Evolutionary conservation across 768 basidiomycete species (phyloP).

Genomic region (Fibroporia radiculosa): DNA sequence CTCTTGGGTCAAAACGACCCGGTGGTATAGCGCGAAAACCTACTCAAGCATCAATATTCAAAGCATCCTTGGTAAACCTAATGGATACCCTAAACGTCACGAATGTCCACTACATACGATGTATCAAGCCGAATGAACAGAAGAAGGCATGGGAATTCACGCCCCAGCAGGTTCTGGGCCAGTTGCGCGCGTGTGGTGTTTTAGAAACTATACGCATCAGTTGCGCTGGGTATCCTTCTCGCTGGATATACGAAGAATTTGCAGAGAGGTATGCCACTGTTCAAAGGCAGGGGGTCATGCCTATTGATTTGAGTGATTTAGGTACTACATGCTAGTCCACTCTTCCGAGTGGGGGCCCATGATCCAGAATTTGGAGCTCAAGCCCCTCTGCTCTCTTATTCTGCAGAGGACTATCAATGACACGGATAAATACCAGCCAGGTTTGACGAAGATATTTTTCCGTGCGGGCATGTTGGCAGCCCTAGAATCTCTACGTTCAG

Average conservation of each 20-base stretch:
- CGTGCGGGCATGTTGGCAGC: slow-evolving; percentile 98
- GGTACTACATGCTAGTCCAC: slow-evolving; percentile 94
- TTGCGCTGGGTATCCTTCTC: slow-evolving; percentile 96
- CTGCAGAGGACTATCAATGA: slow-evolving; percentile 84
- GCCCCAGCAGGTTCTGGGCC: slow-evolving; percentile 90
- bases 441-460: slow-evolving; percentile 98
- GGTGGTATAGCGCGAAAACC: slow-evolving; percentile 80
- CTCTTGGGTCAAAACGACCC: slow-evolving; percentile 46
- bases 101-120: slow-evolving; percentile 98
- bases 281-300: no score
- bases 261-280: slow-evolving; percentile 81
- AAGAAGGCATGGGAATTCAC: slow-evolving; percentile 97
- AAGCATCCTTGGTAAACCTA: slow-evolving; percentile 82
- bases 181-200: slow-evolving; percentile 96
- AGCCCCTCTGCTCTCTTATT: slow-evolving; percentile 75
- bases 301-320: slow-evolving; percentile 29
- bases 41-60: slow-evolving; percentile 98
- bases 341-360: slow-evolving; percentile 82
- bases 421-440: slow-evolving; percentile 93
- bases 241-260: slow-evolving; percentile 99
- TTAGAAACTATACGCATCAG: slow-evolving; percentile 97
- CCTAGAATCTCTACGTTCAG: slow-evolving; percentile 83
- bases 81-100: slow-evolving; percentile 98
- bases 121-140: slow-evolving; percentile 97
- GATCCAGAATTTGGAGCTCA: slow-evolving; percentile 77